phyloP scores from a whole-genome alignment of 441 rosid genomes.

The Flueggea neowawraea region DNA sequence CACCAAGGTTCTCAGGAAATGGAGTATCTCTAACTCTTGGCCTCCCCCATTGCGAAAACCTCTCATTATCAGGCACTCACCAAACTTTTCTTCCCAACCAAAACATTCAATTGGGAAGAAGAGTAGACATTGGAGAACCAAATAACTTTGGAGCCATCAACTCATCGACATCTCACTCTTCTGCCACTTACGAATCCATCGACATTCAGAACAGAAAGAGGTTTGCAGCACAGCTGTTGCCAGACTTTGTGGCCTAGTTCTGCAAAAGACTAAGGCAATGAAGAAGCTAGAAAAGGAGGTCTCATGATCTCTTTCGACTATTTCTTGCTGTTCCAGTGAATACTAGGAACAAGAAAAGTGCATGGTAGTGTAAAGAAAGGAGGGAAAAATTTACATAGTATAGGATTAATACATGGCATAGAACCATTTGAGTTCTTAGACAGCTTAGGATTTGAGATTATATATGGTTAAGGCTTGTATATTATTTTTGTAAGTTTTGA shows the following conservation, averaged over 20 bases:
- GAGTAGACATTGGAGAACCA: slow-evolving; percentile 63
- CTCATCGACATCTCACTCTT: slow-evolving; percentile 61
- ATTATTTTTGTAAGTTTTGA: slow-evolving; percentile 74
- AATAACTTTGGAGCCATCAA: slow-evolving; percentile 59
- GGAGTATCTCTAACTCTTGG: slow-evolving; percentile 94
- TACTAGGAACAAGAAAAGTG: slow-evolving; percentile 27
- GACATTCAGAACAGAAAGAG: slow-evolving; percentile 79
- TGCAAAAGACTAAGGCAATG: neutral
- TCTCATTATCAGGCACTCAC: slow-evolving; percentile 65
- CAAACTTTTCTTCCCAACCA: slow-evolving; percentile 78
- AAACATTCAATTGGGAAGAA: slow-evolving; percentile 71
- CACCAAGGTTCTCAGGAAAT: slow-evolving; percentile 75
- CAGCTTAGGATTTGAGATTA: slow-evolving; percentile 53
- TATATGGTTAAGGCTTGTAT: slow-evolving; percentile 69
- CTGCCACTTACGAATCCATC: slow-evolving; percentile 64
- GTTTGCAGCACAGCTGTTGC: slow-evolving; percentile 83
- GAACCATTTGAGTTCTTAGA: slow-evolving; percentile 54
- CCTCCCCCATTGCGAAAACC: slow-evolving; percentile 78
- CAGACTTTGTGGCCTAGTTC: slow-evolving; percentile 80
- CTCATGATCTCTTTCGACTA: slow-evolving; percentile 24
- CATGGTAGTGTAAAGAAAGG: slow-evolving; percentile 54
- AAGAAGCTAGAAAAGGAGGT: slow-evolving; percentile 9
- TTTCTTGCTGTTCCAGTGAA: slow-evolving; percentile 29
- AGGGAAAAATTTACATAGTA: slow-evolving; percentile 39
- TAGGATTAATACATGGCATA: slow-evolving; percentile 67